A percentile compares a stretch with the other conserved stretches of the same genome.
Evolutionary conservation across 1,139 yeast species (phyloP).

Genomic region (Geotrichum candidum): DNA sequence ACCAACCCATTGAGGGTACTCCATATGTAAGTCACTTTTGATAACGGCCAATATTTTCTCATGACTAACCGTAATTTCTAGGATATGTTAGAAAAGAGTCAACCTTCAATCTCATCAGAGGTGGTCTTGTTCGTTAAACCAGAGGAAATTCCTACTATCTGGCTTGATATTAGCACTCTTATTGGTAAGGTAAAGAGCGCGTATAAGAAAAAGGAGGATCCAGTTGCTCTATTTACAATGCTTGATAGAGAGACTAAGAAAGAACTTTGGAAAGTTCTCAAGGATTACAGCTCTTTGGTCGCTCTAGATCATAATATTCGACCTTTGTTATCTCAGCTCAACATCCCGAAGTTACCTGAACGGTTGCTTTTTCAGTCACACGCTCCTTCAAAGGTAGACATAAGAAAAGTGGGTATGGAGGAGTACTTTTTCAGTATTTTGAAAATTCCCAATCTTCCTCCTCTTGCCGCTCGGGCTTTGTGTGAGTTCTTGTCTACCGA

Average conservation of each 20-base stretch:
- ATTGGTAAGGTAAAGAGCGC: slow-evolving; percentile 34
- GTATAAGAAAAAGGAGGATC: slow-evolving; percentile 44
- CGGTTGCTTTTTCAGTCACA: slow-evolving; percentile 49
- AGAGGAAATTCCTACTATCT: slow-evolving; percentile 56
- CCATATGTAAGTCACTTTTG: slow-evolving; percentile 2
- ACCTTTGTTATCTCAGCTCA: slow-evolving; percentile 44
- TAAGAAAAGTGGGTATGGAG: slow-evolving; percentile 50
- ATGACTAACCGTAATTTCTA: not conserved
- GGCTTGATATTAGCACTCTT: slow-evolving; percentile 54
- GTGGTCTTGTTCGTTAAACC: slow-evolving; percentile 53
- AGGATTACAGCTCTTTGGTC: slow-evolving; percentile 50
- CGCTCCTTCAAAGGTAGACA: slow-evolving; percentile 61
- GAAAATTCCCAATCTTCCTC: slow-evolving; percentile 48
- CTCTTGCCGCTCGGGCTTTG: slow-evolving; percentile 46
- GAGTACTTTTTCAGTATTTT: slow-evolving; percentile 46
- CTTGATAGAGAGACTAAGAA: slow-evolving; percentile 53
- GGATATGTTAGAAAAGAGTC: not conserved
- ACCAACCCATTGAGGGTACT: not conserved
- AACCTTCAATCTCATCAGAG: not conserved
- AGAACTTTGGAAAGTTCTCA: slow-evolving; percentile 68
- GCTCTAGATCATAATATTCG: slow-evolving; percentile 56
- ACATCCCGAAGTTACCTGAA: slow-evolving; percentile 55
- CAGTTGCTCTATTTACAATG: slow-evolving; percentile 54
- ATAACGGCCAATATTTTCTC: not conserved
- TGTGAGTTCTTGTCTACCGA: slow-evolving; percentile 67